Conservation (phyloP, 2,329 filamentous ascomycete species). For the Talaromyces funiculosus region DNA sequence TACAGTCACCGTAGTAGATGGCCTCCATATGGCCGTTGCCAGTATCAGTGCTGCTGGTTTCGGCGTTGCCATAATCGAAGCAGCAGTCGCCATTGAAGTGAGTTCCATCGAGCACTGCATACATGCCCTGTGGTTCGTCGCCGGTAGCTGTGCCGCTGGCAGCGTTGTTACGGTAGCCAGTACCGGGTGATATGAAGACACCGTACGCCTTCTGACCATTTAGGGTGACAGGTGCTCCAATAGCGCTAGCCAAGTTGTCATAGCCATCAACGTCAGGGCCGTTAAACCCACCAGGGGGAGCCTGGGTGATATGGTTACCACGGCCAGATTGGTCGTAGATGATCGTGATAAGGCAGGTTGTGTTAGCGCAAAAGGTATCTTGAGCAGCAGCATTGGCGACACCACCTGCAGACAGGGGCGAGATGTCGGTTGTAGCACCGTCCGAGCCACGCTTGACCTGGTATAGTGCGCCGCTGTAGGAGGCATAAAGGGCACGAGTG, state of each 20-base stretch:
- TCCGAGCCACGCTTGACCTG: constrained; percentile 7
- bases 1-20: constrained; percentile 7
- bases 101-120: constrained; percentile 11
- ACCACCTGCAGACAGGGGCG: constrained; percentile 6
- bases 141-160: constrained; percentile 1
- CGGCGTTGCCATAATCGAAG: constrained; percentile 12
- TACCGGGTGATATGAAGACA: constrained; percentile 10
- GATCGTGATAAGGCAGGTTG: constrained; percentile 10
- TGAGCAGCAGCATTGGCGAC: constrained; percentile 8
- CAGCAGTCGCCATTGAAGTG: constrained; percentile 10
- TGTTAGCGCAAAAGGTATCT: constrained; percentile 7
- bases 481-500: constrained; percentile 7
- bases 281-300: background rate
- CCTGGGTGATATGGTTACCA: constrained; percentile 8
- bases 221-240: constrained; percentile 8
- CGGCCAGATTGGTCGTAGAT: constrained; percentile 13
- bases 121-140: constrained; percentile 7
- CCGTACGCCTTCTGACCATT: constrained; percentile 11
- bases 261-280: constrained; percentile 4
- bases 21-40: constrained; percentile 13
- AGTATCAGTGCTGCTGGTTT: constrained; percentile 10
- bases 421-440: constrained; percentile 3
- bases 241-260: constrained; percentile 9
- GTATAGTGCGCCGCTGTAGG: constrained; percentile 4
- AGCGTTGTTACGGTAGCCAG: constrained; percentile 8